These are phyloP conservation scores for Ogataea populi-albae DNA, from an alignment of 805 yeast genomes.

Conservation along the genomic window DNA sequence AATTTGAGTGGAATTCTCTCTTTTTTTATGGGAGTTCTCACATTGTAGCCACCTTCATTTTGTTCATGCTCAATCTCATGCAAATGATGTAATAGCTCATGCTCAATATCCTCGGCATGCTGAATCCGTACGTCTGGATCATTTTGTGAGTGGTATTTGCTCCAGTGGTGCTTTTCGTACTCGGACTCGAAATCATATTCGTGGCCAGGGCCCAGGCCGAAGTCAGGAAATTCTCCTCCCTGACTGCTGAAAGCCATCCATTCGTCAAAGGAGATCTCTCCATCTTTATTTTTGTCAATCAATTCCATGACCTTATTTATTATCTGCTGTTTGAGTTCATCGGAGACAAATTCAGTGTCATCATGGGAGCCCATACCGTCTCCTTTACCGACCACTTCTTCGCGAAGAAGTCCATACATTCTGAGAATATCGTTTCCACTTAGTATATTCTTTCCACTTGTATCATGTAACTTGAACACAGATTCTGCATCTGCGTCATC, in stretches of 20 bases:
- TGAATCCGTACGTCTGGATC: constrained; percentile 81
- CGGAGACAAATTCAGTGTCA: constrained; percentile 56
- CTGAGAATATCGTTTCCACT: constrained; percentile 64
- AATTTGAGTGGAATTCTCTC: constrained; percentile 23
- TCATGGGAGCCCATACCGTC: constrained; percentile 84
- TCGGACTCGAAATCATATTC: constrained; percentile 92
- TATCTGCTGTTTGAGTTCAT: constrained; percentile 54
- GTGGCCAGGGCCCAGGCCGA: constrained; percentile 84
- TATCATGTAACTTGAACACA: constrained; percentile 81
- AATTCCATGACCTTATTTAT: constrained; percentile 51
- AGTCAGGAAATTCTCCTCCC: constrained; percentile 83
- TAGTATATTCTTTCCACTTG: constrained; percentile 54
- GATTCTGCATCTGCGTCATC: constrained; percentile 70
- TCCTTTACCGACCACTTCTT: constrained; percentile 78
- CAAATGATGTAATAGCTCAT: constrained; percentile 80
- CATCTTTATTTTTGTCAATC: constrained; percentile 67
- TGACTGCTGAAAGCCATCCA: constrained; percentile 57
- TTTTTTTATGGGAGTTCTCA: constrained; percentile 17
- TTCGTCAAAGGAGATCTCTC: constrained; percentile 61
- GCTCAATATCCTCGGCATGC: constrained; percentile 87
- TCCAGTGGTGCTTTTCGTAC: constrained; percentile 95
- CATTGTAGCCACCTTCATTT: constrained; percentile 16
- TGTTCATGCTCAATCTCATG: constrained; percentile 70
- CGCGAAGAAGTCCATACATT: constrained; percentile 75
- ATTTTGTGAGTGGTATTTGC: constrained; percentile 64